Conservation (phyloP, 495 filamentous ascomycete species). For the Penicillium tannophilum region DNA sequence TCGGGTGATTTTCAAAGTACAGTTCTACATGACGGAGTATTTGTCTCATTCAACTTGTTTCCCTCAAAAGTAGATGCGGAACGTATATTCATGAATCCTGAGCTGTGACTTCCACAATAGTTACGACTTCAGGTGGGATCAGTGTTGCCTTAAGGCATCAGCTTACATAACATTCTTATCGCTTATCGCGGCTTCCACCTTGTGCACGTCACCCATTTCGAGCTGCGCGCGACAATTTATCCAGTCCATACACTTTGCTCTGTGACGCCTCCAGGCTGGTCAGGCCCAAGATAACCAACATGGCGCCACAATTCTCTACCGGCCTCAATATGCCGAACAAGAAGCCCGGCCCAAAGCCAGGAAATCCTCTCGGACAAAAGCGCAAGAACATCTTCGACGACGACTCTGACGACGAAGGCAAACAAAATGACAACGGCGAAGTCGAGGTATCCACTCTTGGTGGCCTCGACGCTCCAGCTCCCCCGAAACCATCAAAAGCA, state of each 20-base stretch:
- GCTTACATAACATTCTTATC: not conserved
- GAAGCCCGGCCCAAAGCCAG: constrained; percentile 26
- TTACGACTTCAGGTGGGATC: no score
- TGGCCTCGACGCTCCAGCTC: constrained; percentile 33
- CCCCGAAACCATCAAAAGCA: constrained; percentile 20
- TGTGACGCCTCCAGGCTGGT: not conserved
- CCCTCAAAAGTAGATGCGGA: no score
- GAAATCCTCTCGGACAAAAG: constrained; percentile 40
- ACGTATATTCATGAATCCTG: no score
- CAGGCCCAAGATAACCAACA: constrained; percentile 12
- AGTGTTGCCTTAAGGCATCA: not conserved
- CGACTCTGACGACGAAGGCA: constrained; percentile 49
- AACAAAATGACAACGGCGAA: constrained; percentile 20
- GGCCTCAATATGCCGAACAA: constrained; percentile 62
- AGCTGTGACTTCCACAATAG: no score
- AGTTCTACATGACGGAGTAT: no score
- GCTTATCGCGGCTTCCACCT: not conserved
- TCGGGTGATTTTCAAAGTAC: no score
- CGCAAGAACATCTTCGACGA: constrained; percentile 53
- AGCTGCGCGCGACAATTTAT: not conserved
- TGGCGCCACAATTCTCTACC: constrained; percentile 51
- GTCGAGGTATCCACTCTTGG: constrained; percentile 47
- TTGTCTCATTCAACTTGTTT: no score
- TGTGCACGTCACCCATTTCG: not conserved
- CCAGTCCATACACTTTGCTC: not conserved